Conservation (phyloP, 768 basidiomycete species). For the Obba rivulosa region DNA sequence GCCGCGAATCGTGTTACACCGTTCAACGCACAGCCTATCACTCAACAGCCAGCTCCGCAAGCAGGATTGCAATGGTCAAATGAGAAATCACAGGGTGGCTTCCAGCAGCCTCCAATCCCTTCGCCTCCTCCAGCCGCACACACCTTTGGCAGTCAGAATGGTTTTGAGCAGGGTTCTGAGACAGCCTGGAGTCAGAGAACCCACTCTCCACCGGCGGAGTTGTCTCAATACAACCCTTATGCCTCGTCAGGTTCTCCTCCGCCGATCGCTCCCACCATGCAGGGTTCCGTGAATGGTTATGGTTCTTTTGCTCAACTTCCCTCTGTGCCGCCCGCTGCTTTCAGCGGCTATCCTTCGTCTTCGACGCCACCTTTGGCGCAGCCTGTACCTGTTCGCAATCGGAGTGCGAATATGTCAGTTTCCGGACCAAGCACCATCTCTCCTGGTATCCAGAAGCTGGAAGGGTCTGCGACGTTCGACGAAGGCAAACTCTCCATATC, state of each 20-base stretch:
- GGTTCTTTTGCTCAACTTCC: conserved; percentile 2
- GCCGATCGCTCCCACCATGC: background rate
- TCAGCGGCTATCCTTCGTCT: conserved; percentile 3
- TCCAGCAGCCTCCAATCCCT: conserved; percentile 39
- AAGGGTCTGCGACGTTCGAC: conserved; percentile 27
- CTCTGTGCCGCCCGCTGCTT: conserved; percentile 8
- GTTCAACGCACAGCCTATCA: conserved; percentile 27
- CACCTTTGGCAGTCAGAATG: conserved; percentile 2
- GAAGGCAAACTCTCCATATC: conserved; percentile 81
- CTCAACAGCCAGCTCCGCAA: conserved; percentile 47
- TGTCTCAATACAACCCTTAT: conserved; percentile 12
- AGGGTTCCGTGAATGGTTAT: conserved; percentile 7
- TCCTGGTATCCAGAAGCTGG: conserved; percentile 8
- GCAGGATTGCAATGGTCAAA: conserved; percentile 24
- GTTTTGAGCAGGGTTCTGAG: background rate
- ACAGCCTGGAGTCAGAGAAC: conserved; percentile 7
- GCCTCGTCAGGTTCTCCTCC: conserved; percentile 12
- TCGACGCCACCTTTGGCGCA: conserved; percentile 20
- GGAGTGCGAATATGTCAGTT: conserved; percentile 15
- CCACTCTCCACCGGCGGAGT: conserved; percentile 6
- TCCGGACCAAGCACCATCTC: conserved; percentile 17
- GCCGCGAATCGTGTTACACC: conserved; percentile 28
- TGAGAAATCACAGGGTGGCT: conserved; percentile 33
- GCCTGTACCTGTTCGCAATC: conserved; percentile 24
- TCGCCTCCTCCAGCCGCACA: conserved; percentile 40